Evolutionary conservation across 148 eudicot species (phyloP).

Genomic region (Linanthus parryae): DNA sequence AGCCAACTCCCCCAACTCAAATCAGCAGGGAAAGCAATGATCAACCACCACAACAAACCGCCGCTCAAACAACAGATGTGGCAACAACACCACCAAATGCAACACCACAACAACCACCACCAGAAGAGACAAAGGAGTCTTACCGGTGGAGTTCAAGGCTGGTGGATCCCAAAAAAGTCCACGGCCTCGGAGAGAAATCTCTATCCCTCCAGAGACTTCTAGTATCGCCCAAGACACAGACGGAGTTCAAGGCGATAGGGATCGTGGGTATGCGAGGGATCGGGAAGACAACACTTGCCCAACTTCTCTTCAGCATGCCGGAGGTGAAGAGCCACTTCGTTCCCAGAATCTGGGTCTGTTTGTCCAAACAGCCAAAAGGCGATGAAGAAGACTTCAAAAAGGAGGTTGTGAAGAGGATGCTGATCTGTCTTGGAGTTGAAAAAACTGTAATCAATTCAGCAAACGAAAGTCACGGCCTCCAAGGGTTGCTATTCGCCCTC

Average conservation of each 20-base stretch:
- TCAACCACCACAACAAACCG: neutral
- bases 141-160: constrained; percentile 17
- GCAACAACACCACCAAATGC: no score
- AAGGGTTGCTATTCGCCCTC: constrained; percentile 19
- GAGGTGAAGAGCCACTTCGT: constrained; percentile 13
- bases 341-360: no score
- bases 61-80: no score
- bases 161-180: constrained; percentile 4
- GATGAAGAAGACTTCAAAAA: constrained; percentile 2
- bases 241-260: constrained; percentile 11
- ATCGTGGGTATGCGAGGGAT: constrained; percentile 25
- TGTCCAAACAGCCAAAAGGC: constrained; percentile 16
- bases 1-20: neutral
- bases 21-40: neutral
- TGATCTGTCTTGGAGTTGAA: constrained; percentile 24
- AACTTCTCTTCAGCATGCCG: constrained; percentile 10
- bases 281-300: constrained; percentile 29
- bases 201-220: constrained; percentile 14
- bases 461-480: neutral
- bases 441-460: constrained; percentile 2
- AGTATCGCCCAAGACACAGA: neutral
- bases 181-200: constrained; percentile 13
- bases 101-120: no score
- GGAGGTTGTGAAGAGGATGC: constrained; percentile 24
- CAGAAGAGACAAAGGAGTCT: no score